Conservation (phyloP, 2,329 filamentous ascomycete species). For the Ophiocordyceps australis region DNA sequence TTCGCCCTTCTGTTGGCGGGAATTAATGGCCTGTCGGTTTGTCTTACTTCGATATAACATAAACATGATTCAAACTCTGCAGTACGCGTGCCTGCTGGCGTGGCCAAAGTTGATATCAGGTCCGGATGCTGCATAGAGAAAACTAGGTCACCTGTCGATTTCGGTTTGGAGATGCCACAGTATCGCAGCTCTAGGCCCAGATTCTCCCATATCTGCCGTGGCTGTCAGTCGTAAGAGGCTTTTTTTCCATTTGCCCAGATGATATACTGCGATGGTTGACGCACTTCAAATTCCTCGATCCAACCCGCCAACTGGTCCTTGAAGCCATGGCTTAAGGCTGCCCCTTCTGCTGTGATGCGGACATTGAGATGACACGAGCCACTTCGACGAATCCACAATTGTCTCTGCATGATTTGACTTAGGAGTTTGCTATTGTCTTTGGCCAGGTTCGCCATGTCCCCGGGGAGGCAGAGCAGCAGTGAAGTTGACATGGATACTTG, state of each 20-base stretch:
- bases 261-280: too few species aligned
- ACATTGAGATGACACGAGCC: conserved; percentile 12
- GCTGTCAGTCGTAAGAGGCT: too few species aligned
- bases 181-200: conserved; percentile 11
- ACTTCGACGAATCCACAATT: conserved; percentile 15
- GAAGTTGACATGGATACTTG: conserved; percentile 8
- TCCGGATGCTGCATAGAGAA: conserved; percentile 19
- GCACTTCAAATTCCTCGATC: conserved; percentile 11
- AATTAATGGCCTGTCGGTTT: not conserved
- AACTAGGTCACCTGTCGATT: conserved; percentile 5
- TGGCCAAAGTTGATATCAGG: conserved; percentile 11
- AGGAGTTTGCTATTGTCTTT: conserved; percentile 9
- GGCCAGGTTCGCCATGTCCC: conserved; percentile 1
- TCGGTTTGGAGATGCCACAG: conserved; percentile 1
- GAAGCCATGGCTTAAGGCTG: too few species aligned
- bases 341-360: conserved; percentile 7
- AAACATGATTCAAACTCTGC: conserved; percentile 9
- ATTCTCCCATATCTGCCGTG: conserved; percentile 13
- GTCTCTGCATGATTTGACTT: conserved; percentile 4
- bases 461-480: conserved; percentile 9
- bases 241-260: too few species aligned
- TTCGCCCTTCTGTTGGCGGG: not conserved
- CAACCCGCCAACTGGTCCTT: conserved; percentile 4
- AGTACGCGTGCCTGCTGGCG: conserved; percentile 8
- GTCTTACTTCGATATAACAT: conserved; percentile 9